phyloP scores from a whole-genome alignment of 768 basidiomycete genomes.

The Austroboletus eburneus region DNA sequence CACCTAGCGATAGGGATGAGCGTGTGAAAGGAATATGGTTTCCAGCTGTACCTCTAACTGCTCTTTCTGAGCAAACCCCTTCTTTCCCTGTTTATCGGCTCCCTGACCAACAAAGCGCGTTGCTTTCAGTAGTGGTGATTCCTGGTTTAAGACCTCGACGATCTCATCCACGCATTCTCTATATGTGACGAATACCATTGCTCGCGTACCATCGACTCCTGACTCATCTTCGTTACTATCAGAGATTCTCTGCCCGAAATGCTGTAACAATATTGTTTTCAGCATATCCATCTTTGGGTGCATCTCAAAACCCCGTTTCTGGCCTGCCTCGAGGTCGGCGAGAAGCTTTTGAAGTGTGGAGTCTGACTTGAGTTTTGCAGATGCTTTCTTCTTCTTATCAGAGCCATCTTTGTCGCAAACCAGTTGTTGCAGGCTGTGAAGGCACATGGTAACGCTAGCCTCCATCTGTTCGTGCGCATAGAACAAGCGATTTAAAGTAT shows the following conservation, averaged over 20 bases:
- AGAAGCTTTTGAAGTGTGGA: slow-evolving; percentile 62
- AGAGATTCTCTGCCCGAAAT: slow-evolving; percentile 52
- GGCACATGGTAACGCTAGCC: slow-evolving; percentile 76
- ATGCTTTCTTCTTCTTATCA: slow-evolving; percentile 35
- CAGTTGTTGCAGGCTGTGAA: slow-evolving; percentile 55
- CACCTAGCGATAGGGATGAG: slow-evolving; percentile 44
- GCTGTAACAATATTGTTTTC: slow-evolving; percentile 66
- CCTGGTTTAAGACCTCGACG: slow-evolving; percentile 69
- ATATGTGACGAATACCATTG: slow-evolving; percentile 94
- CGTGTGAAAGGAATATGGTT: slow-evolving; percentile 3
- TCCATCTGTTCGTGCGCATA: slow-evolving; percentile 54
- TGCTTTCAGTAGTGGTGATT: slow-evolving; percentile 75
- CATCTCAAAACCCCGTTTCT: slow-evolving; percentile 47
- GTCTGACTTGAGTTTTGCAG: slow-evolving; percentile 46
- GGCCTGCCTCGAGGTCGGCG: slow-evolving; percentile 60
- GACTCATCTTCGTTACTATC: slow-evolving; percentile 35
- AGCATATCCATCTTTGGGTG: slow-evolving; percentile 95
- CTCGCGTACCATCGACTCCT: slow-evolving; percentile 49
- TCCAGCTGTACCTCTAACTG: slow-evolving; percentile 70
- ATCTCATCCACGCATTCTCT: slow-evolving; percentile 90
- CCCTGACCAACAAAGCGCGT: slow-evolving; percentile 91
- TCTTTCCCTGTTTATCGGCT: slow-evolving; percentile 77
- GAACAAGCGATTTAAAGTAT: not conserved
- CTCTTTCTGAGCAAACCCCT: slow-evolving; percentile 86
- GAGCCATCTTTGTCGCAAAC: slow-evolving; percentile 37